These are phyloP conservation scores for Solanum etuberosum DNA, from an alignment of 257 asterid genomes.

Conservation along the genomic window DNA sequence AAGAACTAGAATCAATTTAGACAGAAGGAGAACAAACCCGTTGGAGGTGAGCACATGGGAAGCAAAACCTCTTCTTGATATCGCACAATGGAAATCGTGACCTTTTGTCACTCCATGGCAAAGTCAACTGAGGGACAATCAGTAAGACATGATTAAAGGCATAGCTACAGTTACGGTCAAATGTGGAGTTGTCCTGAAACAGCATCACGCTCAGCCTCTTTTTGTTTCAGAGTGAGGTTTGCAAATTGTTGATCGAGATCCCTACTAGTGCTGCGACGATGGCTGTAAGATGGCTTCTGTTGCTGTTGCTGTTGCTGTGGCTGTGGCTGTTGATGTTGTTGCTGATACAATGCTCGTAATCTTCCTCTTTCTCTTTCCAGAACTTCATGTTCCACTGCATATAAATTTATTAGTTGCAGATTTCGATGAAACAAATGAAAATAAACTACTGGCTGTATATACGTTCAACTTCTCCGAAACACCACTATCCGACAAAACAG, in stretches of 20 bases:
- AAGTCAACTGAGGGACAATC: slow-evolving; percentile 21
- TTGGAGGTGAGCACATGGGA: background rate
- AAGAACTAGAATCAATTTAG: slow-evolving; percentile 4
- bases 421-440: background rate
- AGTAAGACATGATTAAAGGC: slow-evolving; percentile 1
- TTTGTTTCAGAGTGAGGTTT: slow-evolving; percentile 64
- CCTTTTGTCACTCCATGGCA: slow-evolving; percentile 18
- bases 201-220: slow-evolving; percentile 45
- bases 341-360: slow-evolving; percentile 53
- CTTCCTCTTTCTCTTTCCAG: slow-evolving; percentile 83
- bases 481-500: background rate
- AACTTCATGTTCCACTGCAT: slow-evolving; percentile 91
- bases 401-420: background rate
- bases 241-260: slow-evolving; percentile 71
- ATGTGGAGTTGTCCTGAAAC: slow-evolving; percentile 54
- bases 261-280: slow-evolving; percentile 57
- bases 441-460: background rate
- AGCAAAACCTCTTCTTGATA: slow-evolving; percentile 12
- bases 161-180: slow-evolving; percentile 24
- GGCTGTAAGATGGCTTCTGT: slow-evolving; percentile 34
- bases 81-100: background rate
- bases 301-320: slow-evolving; percentile 28
- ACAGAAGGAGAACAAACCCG: background rate
- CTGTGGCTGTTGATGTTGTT: slow-evolving; percentile 31
- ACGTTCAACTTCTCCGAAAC: background rate